Base-by-base conservation (phyloP, 768 basidiomycete genomes). In the Lentinula sp. region DNA sequence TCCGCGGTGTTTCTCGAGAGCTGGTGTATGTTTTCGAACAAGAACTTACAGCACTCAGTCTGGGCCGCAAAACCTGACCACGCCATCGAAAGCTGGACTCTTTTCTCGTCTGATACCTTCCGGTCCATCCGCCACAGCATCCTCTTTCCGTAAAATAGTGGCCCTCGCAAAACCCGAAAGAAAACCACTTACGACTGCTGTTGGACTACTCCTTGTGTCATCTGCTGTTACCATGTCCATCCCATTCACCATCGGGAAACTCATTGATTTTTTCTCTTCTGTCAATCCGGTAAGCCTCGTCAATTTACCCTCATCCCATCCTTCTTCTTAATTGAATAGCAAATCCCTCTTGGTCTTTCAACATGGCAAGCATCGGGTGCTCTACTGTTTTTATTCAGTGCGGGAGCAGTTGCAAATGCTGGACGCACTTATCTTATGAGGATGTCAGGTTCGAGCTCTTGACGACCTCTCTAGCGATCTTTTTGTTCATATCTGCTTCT, bases 241-340 rank as follows among this genome's bases (percentile, higher is more conserved):
- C 11, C 96, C 96, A 0, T 85, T 97, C 66, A 94, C 94, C 1
- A 88, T 98, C 67, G 96, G 96, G 9, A 91, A 86, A 70, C 78
- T 98, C 56, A 97, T 99, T 63, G 95, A 98, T 74, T 94, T 89
- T 75, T 98, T 97, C 73, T 86, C 89, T 0, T 76, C 86, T 7
- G 65, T 81, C 1, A 80, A 82, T 65, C 85, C 86, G n/a, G 93
- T 94, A 69, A 64, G 85, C 77, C n/a, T 18, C 8, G 4, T 53
- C 3, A 16, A 7, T 11, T 28, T 31, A 37, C 39, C 9, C 1
- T 28, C 45, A 31, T 32, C 45, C 57, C 58, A 15, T 32, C 56
- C 43, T 21, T 54, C 49, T 59, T 7, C 8, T 40, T 50, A 54
- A 32, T 59, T 61, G 15, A 51, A 9, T 54, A 90, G 87, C 79